Conservation (phyloP, 768 basidiomycete genomes). For the Symmetrospora coprosmae region DNA sequence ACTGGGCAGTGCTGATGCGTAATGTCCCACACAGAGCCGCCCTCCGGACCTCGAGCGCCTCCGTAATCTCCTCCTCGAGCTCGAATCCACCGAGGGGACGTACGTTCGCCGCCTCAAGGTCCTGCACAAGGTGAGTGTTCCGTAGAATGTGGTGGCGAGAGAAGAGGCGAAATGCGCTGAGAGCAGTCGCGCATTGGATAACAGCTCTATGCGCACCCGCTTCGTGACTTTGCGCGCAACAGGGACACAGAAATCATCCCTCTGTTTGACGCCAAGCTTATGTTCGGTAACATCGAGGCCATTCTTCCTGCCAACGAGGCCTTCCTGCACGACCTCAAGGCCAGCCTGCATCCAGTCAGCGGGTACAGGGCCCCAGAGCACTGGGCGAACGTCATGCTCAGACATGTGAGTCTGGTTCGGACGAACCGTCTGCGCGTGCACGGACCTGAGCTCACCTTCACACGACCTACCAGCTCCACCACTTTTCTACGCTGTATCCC, state of each 20-base stretch:
- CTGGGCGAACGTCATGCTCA: conserved; percentile 69
- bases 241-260: conserved; percentile 78
- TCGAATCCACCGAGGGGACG: conserved; percentile 73
- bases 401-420: conserved; percentile 51
- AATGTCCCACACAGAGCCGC: conserved; percentile 1
- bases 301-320: conserved; percentile 77
- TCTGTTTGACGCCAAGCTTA: conserved; percentile 73
- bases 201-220: conserved; percentile 74
- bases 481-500: not conserved
- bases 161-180: not conserved
- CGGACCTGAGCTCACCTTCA: not conserved
- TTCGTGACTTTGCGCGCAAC: conserved; percentile 67
- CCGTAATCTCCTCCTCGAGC: conserved; percentile 49
- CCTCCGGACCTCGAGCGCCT: conserved; percentile 10
- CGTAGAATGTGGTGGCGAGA: not conserved
- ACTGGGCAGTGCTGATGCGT: no score
- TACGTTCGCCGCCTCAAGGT: conserved; percentile 71
- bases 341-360: conserved; percentile 50
- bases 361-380: conserved; percentile 48
- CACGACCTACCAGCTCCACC: no score
- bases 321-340: conserved; percentile 68
- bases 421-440: no score
- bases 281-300: conserved; percentile 63
- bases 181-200: not conserved
- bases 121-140: conserved; percentile 48